Conservation (phyloP, 306 rosid species). For the Pterocarpus santalinus region DNA sequence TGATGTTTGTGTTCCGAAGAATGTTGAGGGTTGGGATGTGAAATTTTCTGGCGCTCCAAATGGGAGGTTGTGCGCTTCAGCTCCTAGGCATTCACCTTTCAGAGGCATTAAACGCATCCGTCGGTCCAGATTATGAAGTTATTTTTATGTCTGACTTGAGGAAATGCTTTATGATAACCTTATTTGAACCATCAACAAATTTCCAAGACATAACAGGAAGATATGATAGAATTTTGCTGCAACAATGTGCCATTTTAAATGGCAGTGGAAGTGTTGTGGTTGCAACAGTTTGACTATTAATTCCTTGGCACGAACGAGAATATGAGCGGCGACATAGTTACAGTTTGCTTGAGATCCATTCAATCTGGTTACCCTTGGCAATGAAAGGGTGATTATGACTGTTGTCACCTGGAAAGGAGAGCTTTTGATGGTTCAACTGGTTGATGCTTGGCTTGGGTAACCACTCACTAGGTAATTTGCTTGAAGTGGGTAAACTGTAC, state of each 20-base stretch:
- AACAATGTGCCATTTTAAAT: not conserved
- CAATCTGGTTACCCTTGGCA: slow-evolving; percentile 22
- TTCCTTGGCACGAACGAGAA: slow-evolving; percentile 21
- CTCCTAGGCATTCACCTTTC: slow-evolving; percentile 62
- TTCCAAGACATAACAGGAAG: slow-evolving; percentile 41
- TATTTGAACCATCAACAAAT: slow-evolving; percentile 31
- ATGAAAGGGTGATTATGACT: slow-evolving; percentile 25
- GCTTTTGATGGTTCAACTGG: not conserved
- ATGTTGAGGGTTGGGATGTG: slow-evolving; percentile 82
- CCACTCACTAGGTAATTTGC: slow-evolving; percentile 14
- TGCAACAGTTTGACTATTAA: slow-evolving; percentile 33
- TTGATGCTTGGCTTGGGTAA: slow-evolving; percentile 36
- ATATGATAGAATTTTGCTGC: slow-evolving; percentile 44
- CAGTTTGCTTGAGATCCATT: slow-evolving; percentile 7
- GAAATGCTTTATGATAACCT: slow-evolving; percentile 32
- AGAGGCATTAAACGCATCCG: slow-evolving; percentile 65
- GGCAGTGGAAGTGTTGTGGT: slow-evolving; percentile 37
- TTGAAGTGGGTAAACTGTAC: slow-evolving; percentile 34
- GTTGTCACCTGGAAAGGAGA: slow-evolving; percentile 3
- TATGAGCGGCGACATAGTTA: slow-evolving; percentile 3
- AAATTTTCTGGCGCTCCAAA: slow-evolving; percentile 52
- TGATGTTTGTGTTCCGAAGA: slow-evolving; percentile 82
- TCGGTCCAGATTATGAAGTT: slow-evolving; percentile 74
- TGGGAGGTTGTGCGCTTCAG: slow-evolving; percentile 73
- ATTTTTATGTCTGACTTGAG: slow-evolving; percentile 21